phyloP scores from a whole-genome alignment of 192 early-diverging fungal genomes.

The Polychytrium aggregatum region DNA sequence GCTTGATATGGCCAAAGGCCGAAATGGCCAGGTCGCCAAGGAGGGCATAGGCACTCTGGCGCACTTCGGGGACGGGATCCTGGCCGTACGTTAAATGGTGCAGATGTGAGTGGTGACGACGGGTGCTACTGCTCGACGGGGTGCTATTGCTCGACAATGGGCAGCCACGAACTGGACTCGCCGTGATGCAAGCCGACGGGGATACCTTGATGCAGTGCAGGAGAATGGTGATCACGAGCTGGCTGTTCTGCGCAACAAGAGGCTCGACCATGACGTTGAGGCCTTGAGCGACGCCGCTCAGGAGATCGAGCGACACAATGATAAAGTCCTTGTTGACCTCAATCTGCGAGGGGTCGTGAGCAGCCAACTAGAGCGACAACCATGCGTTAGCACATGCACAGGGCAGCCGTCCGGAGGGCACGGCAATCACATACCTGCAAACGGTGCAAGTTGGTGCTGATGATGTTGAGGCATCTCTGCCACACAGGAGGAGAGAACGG shows the following conservation, averaged over 20 bases:
- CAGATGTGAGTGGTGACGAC: no score
- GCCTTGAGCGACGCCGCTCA: slow-evolving; percentile 89
- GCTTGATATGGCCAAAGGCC: slow-evolving; percentile 69
- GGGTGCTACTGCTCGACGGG: no score
- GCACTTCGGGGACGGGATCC: slow-evolving; percentile 61
- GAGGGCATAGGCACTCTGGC: slow-evolving; percentile 91
- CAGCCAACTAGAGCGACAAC: not conserved
- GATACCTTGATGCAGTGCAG: slow-evolving; percentile 71
- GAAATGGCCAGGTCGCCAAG: slow-evolving; percentile 94
- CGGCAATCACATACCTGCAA: slow-evolving; percentile 9
- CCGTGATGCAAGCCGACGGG: no score
- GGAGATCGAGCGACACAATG: slow-evolving; percentile 89
- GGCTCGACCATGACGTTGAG: slow-evolving; percentile 63
- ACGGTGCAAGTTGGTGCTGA: slow-evolving; percentile 67
- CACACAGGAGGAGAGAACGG: slow-evolving; percentile 80
- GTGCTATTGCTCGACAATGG: no score
- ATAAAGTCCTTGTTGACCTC: slow-evolving; percentile 90
- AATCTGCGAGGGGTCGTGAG: slow-evolving; percentile 1
- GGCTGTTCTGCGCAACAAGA: slow-evolving; percentile 48
- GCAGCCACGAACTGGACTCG: no score
- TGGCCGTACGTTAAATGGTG: slow-evolving; percentile 11
- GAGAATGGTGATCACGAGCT: slow-evolving; percentile 66
- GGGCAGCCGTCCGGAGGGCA: no score
- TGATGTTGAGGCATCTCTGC: slow-evolving; percentile 77
- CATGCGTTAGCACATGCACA: no score